A percentile compares a stretch with the other conserved stretches of the same genome.
These are phyloP conservation scores for Urtica urens DNA, from an alignment of 306 rosid genomes.

Conservation along the genomic window DNA sequence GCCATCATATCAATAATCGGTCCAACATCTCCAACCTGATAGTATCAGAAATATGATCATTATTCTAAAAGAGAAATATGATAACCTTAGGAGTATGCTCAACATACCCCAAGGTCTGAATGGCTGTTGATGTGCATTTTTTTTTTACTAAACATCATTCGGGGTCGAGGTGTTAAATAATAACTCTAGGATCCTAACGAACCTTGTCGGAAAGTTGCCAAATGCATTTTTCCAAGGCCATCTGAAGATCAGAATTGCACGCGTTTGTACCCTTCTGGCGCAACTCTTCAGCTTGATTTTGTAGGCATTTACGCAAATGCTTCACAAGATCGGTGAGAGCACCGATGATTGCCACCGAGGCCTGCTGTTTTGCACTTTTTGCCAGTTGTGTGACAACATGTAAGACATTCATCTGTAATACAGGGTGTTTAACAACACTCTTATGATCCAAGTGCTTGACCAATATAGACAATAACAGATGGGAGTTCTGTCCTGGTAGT, in stretches of 20 bases:
- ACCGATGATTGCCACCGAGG: slow-evolving; percentile 53
- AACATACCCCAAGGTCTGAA: too few relatives aligned
- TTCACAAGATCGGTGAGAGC: slow-evolving; percentile 70
- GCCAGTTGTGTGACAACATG: slow-evolving; percentile 56
- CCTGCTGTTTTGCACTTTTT: slow-evolving; percentile 50
- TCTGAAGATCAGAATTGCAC: slow-evolving; percentile 45
- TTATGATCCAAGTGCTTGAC: slow-evolving; percentile 97
- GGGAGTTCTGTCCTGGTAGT: slow-evolving; percentile 66
- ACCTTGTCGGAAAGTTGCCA: slow-evolving; percentile 66
- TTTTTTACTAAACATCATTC: too few relatives aligned
- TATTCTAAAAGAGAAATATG: too few relatives aligned
- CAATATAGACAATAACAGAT: slow-evolving; percentile 63
- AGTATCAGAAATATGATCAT: slow-evolving; percentile 28
- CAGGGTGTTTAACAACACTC: slow-evolving; percentile 63
- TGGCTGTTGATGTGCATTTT: too few relatives aligned
- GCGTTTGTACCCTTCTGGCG: slow-evolving; percentile 35
- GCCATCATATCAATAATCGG: slow-evolving; percentile 92
- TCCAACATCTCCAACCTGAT: slow-evolving; percentile 78
- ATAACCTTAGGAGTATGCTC: too few relatives aligned
- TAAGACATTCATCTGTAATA: slow-evolving; percentile 47
- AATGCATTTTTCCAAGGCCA: slow-evolving; percentile 65
- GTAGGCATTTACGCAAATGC: slow-evolving; percentile 69
- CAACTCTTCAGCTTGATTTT: slow-evolving; percentile 45
- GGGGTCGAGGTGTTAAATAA: slow-evolving; percentile 1
- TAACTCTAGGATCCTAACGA: slow-evolving; percentile 15